These are phyloP conservation scores for Ustilago sp. DNA, from an alignment of 1,284 basidiomycete genomes.

Conservation along the genomic window DNA sequence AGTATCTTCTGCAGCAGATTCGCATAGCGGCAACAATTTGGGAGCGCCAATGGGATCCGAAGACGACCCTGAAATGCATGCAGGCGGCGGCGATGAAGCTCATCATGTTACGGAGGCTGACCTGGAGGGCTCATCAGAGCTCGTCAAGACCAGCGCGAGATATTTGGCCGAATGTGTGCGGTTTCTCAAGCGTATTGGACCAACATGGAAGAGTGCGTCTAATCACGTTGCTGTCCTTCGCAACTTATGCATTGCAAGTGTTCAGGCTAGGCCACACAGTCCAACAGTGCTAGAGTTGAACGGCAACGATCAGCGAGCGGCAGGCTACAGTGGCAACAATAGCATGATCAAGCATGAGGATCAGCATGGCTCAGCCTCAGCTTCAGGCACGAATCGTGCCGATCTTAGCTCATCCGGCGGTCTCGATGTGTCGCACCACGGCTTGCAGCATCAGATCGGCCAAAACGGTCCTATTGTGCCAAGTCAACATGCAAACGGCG, in stretches of 20 bases:
- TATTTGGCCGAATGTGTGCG: slow-evolving; percentile 48
- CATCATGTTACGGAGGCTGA: slow-evolving; percentile 25
- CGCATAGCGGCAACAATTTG: not conserved
- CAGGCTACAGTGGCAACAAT: not conserved
- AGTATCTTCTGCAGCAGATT: not conserved
- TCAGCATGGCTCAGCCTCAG: not conserved
- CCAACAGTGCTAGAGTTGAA: slow-evolving; percentile 1
- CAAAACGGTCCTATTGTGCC: not conserved
- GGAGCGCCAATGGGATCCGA: slow-evolving; percentile 1
- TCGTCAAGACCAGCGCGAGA: slow-evolving; percentile 41
- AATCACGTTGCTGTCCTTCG: slow-evolving; percentile 50
- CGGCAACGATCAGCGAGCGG: not conserved
- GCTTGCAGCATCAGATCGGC: not conserved
- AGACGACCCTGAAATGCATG: slow-evolving; percentile 22
- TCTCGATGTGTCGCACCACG: not conserved
- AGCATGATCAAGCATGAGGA: slow-evolving; percentile 9
- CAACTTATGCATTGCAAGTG: slow-evolving; percentile 43
- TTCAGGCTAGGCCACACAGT: slow-evolving; percentile 28
- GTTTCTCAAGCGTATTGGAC: slow-evolving; percentile 46
- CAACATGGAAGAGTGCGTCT: slow-evolving; percentile 49
- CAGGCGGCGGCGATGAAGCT: slow-evolving; percentile 20
- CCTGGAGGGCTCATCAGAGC: slow-evolving; percentile 37
- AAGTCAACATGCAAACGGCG: not conserved
- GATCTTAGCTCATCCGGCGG: not conserved
- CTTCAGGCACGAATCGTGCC: not conserved